Base-by-base conservation (phyloP, 345 rosid species). In the Pistacia vera region DNA sequence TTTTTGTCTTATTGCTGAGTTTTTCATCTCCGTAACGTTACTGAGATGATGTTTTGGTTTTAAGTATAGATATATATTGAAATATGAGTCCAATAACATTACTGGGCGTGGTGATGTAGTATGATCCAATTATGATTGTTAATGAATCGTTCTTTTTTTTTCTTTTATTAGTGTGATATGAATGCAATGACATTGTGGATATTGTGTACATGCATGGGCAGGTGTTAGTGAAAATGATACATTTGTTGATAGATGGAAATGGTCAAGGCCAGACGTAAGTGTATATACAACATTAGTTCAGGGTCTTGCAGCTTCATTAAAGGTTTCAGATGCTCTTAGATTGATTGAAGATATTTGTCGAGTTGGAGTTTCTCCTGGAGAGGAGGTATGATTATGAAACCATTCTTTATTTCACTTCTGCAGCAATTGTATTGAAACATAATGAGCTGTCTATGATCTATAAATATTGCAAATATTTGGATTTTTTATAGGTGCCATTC, bases 261-360 rank as follows among this genome's bases (percentile, higher is more conserved):
- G 99, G 99, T 85, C 97, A 58, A 86, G 97, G 80, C 97, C 99
- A 9, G 90, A 96, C 81, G 93, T 90, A 46, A 80, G 66, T 8
- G 81, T 92, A 4, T 93, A 89, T 71, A 85, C 87, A 1, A 73
- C 85, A 72, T 83, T 96, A 77, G 86, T 96, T 75, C 88, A 76
- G 59, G 86, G 90, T 44, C 92, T 96, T 76, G 97, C 98, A 35
- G 86, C 91, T 0, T 85, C 92, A 17, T 82, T 92, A 70, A 92
- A 92, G 77, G 94, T 96, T 66, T 88, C 97, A 14, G 97, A 96
- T 84, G 93, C 99, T 58, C 85, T 96, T 55, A 85, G 81, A 75
- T 81, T 88, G 81, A 87, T 96, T 62, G 81, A 83, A 64, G 88
- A 90, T 84, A 91, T 93, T 74, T 92, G 91, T 85, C 84, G 94